Evolutionary conservation across 495 filamentous ascomycete genomes (phyloP), one percentile per base, ranked within the genome.

Genomic region (Hypoxylon crocopeplum): DNA sequence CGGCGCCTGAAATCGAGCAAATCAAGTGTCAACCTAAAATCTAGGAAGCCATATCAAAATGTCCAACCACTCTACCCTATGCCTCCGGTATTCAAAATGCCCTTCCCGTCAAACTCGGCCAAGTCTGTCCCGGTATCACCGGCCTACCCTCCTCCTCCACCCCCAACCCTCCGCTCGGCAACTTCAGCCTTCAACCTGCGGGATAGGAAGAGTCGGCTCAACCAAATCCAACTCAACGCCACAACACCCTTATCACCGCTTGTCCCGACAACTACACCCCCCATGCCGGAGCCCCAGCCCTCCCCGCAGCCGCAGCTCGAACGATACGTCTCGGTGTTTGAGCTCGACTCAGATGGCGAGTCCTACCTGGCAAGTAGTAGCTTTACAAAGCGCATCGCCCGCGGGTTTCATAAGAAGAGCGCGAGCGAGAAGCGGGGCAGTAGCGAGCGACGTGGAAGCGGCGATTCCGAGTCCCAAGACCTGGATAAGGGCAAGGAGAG

Each of bases 331-430:
- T 70, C 68, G 1, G 61, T 70, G 16, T 70, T 70, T 16, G 68
- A 70, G 29, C 16, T 68, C 13, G 68, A 70, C 22, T 70, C 67
- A 8, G 67, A 70, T 30, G 56, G 49, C 7, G 67, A 69, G 13
- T 66, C 63, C 7, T 56, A 46, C 17, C 20, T 36, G 52, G 67
- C 62, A 37, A 57, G 47, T 16, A 55, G 16, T 17, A 63, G 65
- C 11, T 66, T 70, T 19, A 67, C 64, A 0, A 62, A 40, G 34
- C 68, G 68, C 12, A 66, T 68, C 13, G 62, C 65, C 27, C 55
- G 68, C n/a, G 68, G 68, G 0, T 62, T 70, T 16, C 68, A 70
- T 48, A 65, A 65, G 62, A 70, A 64, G 40, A 68, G 65, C 50
- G 61, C 61, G 4, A 66, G 55, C 45, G 64, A 64, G 36, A 70